Base-by-base conservation (phyloP, 2,329 filamentous ascomycete species). In the Rhinocladiella mackenziei region DNA sequence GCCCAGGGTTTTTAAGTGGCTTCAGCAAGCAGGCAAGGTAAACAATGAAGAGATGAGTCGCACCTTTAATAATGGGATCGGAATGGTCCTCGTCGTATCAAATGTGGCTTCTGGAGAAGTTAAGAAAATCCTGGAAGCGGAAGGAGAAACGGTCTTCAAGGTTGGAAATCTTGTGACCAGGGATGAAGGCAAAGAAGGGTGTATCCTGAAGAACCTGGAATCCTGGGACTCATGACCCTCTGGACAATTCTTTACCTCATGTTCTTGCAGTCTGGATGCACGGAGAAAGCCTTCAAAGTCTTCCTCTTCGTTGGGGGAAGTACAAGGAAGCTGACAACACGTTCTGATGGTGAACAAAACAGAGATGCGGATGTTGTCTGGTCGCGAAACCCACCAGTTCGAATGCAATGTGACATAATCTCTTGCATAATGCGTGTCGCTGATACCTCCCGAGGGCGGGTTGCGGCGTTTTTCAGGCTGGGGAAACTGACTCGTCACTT, bases 51-150 rank as follows among this genome's bases (percentile, higher is more conserved):
- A 98, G 70, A 94, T 97, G 78, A 88, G 84, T 39, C 77, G 89
- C 45, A 92, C 89, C 2, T 97, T 95, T 77, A 98, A 98, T 71
- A 89, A 84, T 5, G 92, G 92, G 38, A 71, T 98, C 32, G 92
- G 92, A 34, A 97, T 98, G 89, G 86, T 96, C 4, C 73, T 89
- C 20, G 88, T 89, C 4, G 87, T 96, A 2, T 78, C 77, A 19
- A 71, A 76, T 43, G 74, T 70, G 23, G 76, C 84, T 55, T 86
- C 74, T 1, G 74, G 78, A 4, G 71, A 74, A 26, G 81, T 86
- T 2, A 71, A 72, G 14, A 65, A 71, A 39, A 69, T 78, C 32
- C 70, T 96, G 15, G 73, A 80, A 58, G 72, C 70, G 18, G 74
- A 77, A 33, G 86, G 86, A 11, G 89, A 96, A 74, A 82, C 72